Conservation (phyloP, 805 yeast species). For the Ogataea populi-albae region DNA sequence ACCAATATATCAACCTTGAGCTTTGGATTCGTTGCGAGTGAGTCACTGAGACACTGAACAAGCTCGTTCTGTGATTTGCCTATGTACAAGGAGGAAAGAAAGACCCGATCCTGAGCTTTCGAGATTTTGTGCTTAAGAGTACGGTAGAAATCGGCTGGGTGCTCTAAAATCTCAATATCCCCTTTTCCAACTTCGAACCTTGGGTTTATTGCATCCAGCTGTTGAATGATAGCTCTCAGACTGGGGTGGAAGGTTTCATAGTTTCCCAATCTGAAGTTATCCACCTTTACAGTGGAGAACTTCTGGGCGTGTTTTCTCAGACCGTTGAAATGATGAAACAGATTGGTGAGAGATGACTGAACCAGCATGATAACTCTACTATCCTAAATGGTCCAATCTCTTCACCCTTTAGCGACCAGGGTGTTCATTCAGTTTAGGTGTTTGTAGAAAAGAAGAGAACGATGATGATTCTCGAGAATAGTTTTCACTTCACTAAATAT, state of each 20-base stretch:
- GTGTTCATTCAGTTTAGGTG: too few species aligned
- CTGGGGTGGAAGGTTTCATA: conserved; percentile 27
- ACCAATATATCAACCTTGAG: conserved; percentile 70
- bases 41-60: conserved; percentile 55
- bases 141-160: conserved; percentile 72
- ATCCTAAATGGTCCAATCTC: too few species aligned
- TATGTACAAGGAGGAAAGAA: conserved; percentile 80
- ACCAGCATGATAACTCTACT: conserved; percentile 12
- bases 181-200: conserved; percentile 56
- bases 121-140: conserved; percentile 60
- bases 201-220: conserved; percentile 64
- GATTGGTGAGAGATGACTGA: conserved; percentile 14
- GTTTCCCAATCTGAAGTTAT: conserved; percentile 24
- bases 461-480: too few species aligned
- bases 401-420: too few species aligned
- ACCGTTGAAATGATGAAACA: conserved; percentile 18
- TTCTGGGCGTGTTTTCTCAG: conserved; percentile 16
- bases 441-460: too few species aligned
- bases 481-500: too few species aligned
- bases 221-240: conserved; percentile 34
- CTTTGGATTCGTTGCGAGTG: conserved; percentile 56
- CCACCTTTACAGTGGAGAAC: conserved; percentile 26
- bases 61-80: conserved; percentile 83
- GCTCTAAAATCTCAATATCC: conserved; percentile 58
- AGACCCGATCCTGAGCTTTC: conserved; percentile 62